Evolutionary conservation across 768 basidiomycete genomes (phyloP), one percentile per base, ranked within the genome.

Genomic region (Kwoniella botswanensis): DNA sequence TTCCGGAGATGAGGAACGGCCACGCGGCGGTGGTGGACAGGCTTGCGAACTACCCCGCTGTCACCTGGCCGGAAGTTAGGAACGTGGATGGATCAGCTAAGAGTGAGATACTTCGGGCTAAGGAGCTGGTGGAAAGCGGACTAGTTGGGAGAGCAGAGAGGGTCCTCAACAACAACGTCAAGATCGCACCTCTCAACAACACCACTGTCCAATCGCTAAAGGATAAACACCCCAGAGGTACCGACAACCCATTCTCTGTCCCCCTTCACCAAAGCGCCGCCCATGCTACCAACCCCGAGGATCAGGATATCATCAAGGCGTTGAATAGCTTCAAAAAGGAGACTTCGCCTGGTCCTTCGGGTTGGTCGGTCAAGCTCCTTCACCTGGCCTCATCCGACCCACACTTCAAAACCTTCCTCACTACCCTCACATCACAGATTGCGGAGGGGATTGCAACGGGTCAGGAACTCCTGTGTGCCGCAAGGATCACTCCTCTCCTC

Each of bases 211-310:
- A 10, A 3, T n/a, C 58, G 2, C 58, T 68, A 43, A 26, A 18
- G 17, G 41, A 26, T 13, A 60, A 68, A n/a, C 67, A 68, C 42
- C 67, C 67, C 1, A 1, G 11, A 18, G 67, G 67, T 3, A 10
- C 21, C 1, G 11, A 11, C 15, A 62, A 61, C 7, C 58, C 67
- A 58, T 68, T 68, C 58, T 29, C 43, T 1, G 2, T 15, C 46
- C 35, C 46, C 46, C 6, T 70, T 6, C 54, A 12, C 50, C 10
- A 12, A 2, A 3, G 15, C 44, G 4, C 26, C 2, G 87, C 90
- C 26, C 91, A 24, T 46, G 46, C 63, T 5, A 53, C 46, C 12
- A 53, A 5, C 2, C 82, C 63, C 1, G 63, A 52, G 22, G 15
- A 10, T 11, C 6, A 52, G 21, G 63, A 64, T 46, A 29, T 64